Base-by-base conservation (phyloP, 495 filamentous ascomycete genomes). In the Penicilliopsis zonata region DNA sequence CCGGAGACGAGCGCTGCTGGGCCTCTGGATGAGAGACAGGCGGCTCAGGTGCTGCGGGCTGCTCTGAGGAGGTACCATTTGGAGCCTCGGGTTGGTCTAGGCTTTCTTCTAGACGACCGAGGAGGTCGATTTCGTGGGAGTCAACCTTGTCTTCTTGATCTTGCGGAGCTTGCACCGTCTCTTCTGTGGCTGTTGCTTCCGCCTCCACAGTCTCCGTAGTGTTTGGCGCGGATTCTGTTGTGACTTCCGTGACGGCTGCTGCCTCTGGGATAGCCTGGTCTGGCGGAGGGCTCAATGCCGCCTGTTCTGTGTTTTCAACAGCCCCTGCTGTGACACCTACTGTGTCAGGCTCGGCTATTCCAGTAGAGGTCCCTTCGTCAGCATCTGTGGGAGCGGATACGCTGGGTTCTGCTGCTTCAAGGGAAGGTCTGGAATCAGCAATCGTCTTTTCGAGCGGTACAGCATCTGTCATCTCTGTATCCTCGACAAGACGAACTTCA, bases 31-130 rank as follows among this genome's bases (percentile, higher is more conserved):
- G n/a, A n/a, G n/a, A n/a, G n/a, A n/a, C n/a, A n/a, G n/a, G 25
- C 25, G 25, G 25, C 21, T 6, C 25, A 9, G 25, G 25, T 29
- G 31, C n/a, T n/a, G n/a, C n/a, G n/a, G n/a, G n/a, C n/a, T n/a
- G n/a, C n/a, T n/a, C n/a, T n/a, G n/a, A n/a, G n/a, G n/a, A n/a
- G n/a, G n/a, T n/a, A n/a, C n/a, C n/a, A n/a, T n/a, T n/a, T n/a
- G n/a, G n/a, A n/a, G n/a, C n/a, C n/a, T n/a, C n/a, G n/a, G n/a
- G n/a, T n/a, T n/a, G n/a, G n/a, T 30, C 36, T 25, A 52, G 32
- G 22, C 46, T 49, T 16, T 40, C 45, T 33, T 52, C 49, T 16
- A 52, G 25, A 18, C 30, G 40, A 29, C 37, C 43, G 2, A 52
- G 23, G 3, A 52, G 24, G 33, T 46, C 39, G 14, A 35, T 19